Percentiles rank a stretch among this genome's conserved stretches.
Evolutionary conservation across 345 rosid genomes (phyloP).

Genomic region (Cardamine chenopodiifolia): DNA sequence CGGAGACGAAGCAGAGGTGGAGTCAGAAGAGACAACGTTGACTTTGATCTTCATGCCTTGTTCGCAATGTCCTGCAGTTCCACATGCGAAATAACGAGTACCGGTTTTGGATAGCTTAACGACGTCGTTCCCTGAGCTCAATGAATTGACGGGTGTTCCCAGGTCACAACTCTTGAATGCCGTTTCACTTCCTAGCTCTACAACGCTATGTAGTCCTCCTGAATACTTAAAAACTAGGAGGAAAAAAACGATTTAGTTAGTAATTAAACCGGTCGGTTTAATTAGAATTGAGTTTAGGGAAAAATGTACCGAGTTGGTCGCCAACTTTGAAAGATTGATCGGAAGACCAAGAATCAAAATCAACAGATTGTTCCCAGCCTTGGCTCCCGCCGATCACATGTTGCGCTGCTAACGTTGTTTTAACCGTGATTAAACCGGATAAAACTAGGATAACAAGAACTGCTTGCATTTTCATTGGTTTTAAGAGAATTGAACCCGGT

Average conservation of each 20-base stretch:
- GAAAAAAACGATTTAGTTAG: background rate
- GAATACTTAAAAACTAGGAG: constrained; percentile 76
- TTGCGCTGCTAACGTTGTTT: constrained; percentile 53
- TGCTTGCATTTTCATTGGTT: constrained; percentile 40
- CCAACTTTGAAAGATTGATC: constrained; percentile 73
- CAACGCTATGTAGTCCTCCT: constrained; percentile 86
- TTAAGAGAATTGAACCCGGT: background rate
- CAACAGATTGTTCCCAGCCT: constrained; percentile 84
- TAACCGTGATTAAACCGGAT: constrained; percentile 42
- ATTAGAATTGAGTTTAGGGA: background rate
- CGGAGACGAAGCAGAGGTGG: constrained; percentile 38
- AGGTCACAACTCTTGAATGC: constrained; percentile 83
- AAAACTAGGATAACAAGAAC: constrained; percentile 43
- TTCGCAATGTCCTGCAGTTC: constrained; percentile 79
- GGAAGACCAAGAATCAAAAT: constrained; percentile 75
- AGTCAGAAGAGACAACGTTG: constrained; percentile 55
- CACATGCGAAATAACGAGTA: constrained; percentile 81
- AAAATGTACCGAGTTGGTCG: constrained; percentile 68
- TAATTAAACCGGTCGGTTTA: constrained; percentile 19
- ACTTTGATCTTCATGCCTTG: constrained; percentile 91
- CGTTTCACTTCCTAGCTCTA: constrained; percentile 66
- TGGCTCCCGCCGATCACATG: constrained; percentile 85
- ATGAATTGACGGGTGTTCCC: constrained; percentile 63
- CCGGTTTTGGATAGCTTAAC: constrained; percentile 72
- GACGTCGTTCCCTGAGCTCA: constrained; percentile 71